Evolutionary conservation across 164 flowering plant genomes (phyloP).

Genomic region (Berberis vulgaris): DNA sequence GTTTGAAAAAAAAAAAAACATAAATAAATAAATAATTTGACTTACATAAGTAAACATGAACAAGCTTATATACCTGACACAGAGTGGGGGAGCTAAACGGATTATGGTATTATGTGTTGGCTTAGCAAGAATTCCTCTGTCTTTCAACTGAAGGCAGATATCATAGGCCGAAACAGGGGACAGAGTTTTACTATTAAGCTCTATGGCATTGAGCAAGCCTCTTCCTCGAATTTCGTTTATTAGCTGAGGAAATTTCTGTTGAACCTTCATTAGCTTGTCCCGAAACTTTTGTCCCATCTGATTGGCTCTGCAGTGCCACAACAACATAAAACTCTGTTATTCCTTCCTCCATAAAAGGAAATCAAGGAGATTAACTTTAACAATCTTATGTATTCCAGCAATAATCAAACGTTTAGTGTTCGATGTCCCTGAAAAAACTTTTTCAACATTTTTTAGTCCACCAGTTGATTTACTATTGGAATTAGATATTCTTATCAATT

Average conservation of each 20-base stretch:
- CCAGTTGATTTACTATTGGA: too few species aligned
- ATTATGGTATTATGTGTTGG: slow-evolving; percentile 87
- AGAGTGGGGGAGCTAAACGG: slow-evolving; percentile 91
- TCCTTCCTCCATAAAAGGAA: background rate
- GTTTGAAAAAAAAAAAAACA: background rate
- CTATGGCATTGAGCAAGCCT: slow-evolving; percentile 91
- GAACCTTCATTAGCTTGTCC: slow-evolving; percentile 45
- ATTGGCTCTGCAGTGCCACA: slow-evolving; percentile 45
- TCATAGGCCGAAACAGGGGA: slow-evolving; percentile 80
- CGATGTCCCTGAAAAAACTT: too few species aligned
- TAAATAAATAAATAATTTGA: background rate
- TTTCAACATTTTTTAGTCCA: too few species aligned
- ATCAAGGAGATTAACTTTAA: too few species aligned
- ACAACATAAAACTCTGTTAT: background rate
- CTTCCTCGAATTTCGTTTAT: slow-evolving; percentile 87
- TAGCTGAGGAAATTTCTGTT: slow-evolving; percentile 53
- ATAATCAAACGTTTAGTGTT: too few species aligned
- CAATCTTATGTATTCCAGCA: too few species aligned
- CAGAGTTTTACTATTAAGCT: slow-evolving; percentile 53
- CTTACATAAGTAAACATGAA: background rate
- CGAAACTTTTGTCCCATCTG: slow-evolving; percentile 67
- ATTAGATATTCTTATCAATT: too few species aligned
- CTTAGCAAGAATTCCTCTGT: slow-evolving; percentile 93
- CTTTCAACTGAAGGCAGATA: slow-evolving; percentile 79
- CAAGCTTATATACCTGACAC: slow-evolving; percentile 47